Base-by-base conservation (phyloP, 2,329 filamentous ascomycete genomes). In the Cyphellophora attinorum region DNA sequence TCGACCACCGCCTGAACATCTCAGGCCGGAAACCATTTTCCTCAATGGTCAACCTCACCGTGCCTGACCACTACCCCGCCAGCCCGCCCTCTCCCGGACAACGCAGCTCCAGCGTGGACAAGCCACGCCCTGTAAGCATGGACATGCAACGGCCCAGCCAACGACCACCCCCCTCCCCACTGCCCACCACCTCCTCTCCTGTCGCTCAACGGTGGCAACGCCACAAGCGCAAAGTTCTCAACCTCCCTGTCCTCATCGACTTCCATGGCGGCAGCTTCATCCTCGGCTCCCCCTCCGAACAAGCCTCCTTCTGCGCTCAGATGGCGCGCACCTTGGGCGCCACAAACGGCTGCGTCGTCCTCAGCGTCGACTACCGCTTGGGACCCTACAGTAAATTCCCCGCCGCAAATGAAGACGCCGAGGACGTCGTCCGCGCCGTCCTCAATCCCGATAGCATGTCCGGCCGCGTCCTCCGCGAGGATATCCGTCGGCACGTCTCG, bases 281-380 rank as follows among this genome's bases (percentile, higher is more conserved):
- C 12, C 38, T 49, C 11, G 46, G 46, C 10, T 45, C 38, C 3
- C 46, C 44, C 21, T 44, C 46, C 25, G 47, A 50, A 31, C 47
- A 68, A 40, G 61, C 62, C 11, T 61, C 63, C 0, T 68, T 65
- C 46, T 65, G 61, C 36, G 56, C 62, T 5, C 60, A 61, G 54
- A 59, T 67, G 51, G 58, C 58, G 18, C 52, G 59, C 8, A 57
- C 63, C 42, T 53, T 65, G 8, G 8, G 8, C 21, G 8, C 21
- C 21, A 25, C 8, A 8, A 25, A 25, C 21, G 42, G 42, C 27
- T 46, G 42, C 21, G 54, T 67, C 5, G 62, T 64, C 28, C 58
- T 67, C 31, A 61, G 57, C 31, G 64, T 67, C 3, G 65, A 66
- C 33, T 68, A 68, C 40, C 58, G 65, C 21, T 61, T 67, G 29